Base-by-base conservation (phyloP, 2,329 filamentous ascomycete species). In the Fragosphaeria purpurea region DNA sequence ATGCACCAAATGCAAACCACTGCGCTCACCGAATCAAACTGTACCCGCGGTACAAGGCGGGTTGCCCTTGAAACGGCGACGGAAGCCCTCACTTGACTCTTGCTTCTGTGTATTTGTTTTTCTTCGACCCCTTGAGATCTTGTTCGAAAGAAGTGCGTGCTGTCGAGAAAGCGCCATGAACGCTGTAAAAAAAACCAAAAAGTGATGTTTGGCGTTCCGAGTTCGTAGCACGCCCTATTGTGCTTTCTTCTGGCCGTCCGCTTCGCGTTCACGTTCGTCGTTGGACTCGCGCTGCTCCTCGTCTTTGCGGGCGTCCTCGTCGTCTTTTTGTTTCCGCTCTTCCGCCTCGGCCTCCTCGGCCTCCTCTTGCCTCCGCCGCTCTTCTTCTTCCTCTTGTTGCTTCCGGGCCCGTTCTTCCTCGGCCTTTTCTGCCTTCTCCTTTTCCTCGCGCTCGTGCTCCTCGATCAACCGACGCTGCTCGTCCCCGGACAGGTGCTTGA, bases 401-500 rank as follows among this genome's bases (percentile, higher is more conserved):
- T 57, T 50, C 49, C 58, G 22, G 30, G 42, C 41, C 4, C 47
- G 48, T 32, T 53, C 57, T 7, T 57, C 51, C 44, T 59, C 58
- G 5, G 50, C 52, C 52, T 59, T 55, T 38, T 60, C 55, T 34
- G 58, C 58, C 34, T 61, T 58, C 38, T 63, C 62, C 48, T 62
- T 55, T 12, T 56, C 56, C 7, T 59, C 56, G 13, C 56, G 59
- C 48, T 69, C 62, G 34, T 71, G 63, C 37, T 64, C 56, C n/a
- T 61, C 67, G 6, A 73, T 63, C 41, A 69, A 64, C 54, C 70
- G 69, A 49, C 75, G 74, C 63, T 83, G 76, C 58, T 85, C 80
- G 45, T 80, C 77, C 7, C 76, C 72, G 0, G 76, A 64, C 6
- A 85, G 65, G 32, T 70, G 70, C 6, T 79, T 75, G 63, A 82